Percentiles rank a stretch among this genome's conserved stretches.
phyloP scores from a whole-genome alignment of 164 flowering plant species.

The Brasenia schreberi region DNA sequence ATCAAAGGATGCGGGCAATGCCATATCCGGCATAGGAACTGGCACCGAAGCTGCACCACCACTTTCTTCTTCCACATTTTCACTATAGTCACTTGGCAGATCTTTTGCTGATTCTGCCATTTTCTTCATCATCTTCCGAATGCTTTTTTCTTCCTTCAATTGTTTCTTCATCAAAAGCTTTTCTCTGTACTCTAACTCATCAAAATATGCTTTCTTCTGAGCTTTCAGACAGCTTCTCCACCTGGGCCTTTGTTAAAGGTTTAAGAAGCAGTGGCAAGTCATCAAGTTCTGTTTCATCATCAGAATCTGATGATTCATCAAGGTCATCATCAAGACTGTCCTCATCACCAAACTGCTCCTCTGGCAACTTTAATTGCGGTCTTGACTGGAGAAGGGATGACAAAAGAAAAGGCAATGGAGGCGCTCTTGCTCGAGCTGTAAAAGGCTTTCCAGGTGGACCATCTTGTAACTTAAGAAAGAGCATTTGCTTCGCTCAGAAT shows the following conservation, averaged over 20 bases:
- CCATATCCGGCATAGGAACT: conserved; percentile 79
- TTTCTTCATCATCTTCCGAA: conserved; percentile 67
- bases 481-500: conserved; percentile 91
- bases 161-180: conserved; percentile 85
- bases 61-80: conserved; percentile 55
- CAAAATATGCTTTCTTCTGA: conserved; percentile 53
- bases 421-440: conserved; percentile 50
- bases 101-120: conserved; percentile 58
- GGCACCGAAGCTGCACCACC: conserved; percentile 71
- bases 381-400: conserved; percentile 91
- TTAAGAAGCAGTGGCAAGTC: conserved; percentile 51
- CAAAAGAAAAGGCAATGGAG: conserved; percentile 82
- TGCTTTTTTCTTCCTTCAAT: conserved; percentile 67
- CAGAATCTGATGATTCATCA: conserved; percentile 68
- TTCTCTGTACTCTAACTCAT: conserved; percentile 87
- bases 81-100: conserved; percentile 18
- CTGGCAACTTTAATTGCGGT: conserved; percentile 71
- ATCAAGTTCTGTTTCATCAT: conserved; percentile 72
- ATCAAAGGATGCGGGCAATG: conserved; percentile 89
- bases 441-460: conserved; percentile 70
- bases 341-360: conserved; percentile 76
- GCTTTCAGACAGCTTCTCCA: no score
- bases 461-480: conserved; percentile 78
- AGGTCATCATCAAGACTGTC: conserved; percentile 56
- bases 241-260: background rate